A percentile compares a stretch with the other conserved stretches of the same genome.
phyloP scores from a whole-genome alignment of 768 basidiomycete species.

The Naganishia onofrii region DNA sequence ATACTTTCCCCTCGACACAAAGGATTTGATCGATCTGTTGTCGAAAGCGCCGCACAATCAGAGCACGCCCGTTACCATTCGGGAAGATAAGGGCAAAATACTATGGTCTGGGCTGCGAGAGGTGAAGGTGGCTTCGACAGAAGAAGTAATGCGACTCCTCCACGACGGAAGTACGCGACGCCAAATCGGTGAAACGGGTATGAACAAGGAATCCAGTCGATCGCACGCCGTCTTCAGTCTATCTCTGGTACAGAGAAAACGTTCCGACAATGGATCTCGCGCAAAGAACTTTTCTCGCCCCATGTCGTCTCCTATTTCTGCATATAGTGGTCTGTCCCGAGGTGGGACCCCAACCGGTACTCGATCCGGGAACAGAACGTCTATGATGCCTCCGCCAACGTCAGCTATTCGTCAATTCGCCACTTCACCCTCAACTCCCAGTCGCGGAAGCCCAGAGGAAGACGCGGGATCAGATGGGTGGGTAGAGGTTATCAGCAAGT shows the following conservation, averaged over 20 bases:
- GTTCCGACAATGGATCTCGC: slow-evolving; percentile 28
- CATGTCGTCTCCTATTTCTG: slow-evolving; percentile 40
- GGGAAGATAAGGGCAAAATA: slow-evolving; percentile 94
- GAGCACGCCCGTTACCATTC: slow-evolving; percentile 67
- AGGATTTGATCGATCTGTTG: slow-evolving; percentile 89
- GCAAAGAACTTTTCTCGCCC: slow-evolving; percentile 36
- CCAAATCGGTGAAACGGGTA: slow-evolving; percentile 93
- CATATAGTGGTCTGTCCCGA: slow-evolving; percentile 29
- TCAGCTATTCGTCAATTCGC: slow-evolving; percentile 15
- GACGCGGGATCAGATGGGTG: slow-evolving; percentile 54
- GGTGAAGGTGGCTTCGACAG: slow-evolving; percentile 74
- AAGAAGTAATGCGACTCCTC: slow-evolving; percentile 93
- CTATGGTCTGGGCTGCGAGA: slow-evolving; percentile 95
- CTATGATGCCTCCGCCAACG: slow-evolving; percentile 31
- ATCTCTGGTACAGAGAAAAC: slow-evolving; percentile 83
- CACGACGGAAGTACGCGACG: slow-evolving; percentile 84
- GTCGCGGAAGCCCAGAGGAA: not conserved
- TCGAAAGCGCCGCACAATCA: slow-evolving; percentile 75
- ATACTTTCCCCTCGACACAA: not conserved
- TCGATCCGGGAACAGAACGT: slow-evolving; percentile 36
- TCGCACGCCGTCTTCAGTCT: slow-evolving; percentile 99
- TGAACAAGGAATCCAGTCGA: slow-evolving; percentile 97
- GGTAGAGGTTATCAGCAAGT: slow-evolving; percentile 87
- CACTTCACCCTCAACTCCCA: slow-evolving; percentile 13
- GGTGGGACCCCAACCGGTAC: slow-evolving; percentile 38